Percentiles rank a stretch among this genome's conserved stretches.
phyloP scores from a whole-genome alignment of 768 basidiomycete species.

The Hygrophorus pudorinus region DNA sequence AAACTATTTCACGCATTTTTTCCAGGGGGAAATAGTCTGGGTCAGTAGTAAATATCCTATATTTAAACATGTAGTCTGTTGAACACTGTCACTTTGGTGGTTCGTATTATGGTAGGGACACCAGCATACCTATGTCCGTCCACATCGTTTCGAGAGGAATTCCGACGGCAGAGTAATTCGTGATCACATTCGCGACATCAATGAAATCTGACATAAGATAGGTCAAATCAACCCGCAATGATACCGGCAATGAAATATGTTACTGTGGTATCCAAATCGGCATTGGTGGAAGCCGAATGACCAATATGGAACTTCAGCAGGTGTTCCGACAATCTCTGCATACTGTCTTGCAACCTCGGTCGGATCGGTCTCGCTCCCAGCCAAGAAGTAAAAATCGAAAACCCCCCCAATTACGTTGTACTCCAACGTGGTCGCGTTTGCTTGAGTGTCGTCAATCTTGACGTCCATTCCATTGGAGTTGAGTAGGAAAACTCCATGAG shows the following conservation, averaged over 20 bases:
- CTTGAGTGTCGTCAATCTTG: constrained; percentile 40
- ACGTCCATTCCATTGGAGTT: constrained; percentile 74
- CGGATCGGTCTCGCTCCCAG: constrained; percentile 52
- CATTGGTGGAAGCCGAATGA: constrained; percentile 65
- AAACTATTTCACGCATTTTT: constrained; percentile 57
- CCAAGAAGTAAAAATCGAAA: constrained; percentile 70
- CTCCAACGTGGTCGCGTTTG: constrained; percentile 38
- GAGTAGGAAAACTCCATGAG: constrained; percentile 61
- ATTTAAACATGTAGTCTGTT: constrained; percentile 58
- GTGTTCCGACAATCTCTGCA: constrained; percentile 51
- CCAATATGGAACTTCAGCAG: constrained; percentile 73
- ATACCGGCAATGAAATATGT: constrained; percentile 6
- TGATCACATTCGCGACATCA: constrained; percentile 51
- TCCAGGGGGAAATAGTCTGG: constrained; percentile 55
- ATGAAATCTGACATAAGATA: constrained; percentile 37
- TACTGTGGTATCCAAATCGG: constrained; percentile 57
- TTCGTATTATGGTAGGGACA: neutral
- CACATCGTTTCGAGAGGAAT: constrained; percentile 75
- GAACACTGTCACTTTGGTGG: neutral
- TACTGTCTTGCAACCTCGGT: constrained; percentile 57
- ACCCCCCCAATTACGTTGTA: constrained; percentile 75
- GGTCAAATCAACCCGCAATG: neutral
- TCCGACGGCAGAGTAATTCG: constrained; percentile 45
- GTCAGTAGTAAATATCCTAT: constrained; percentile 62
- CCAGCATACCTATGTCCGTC: constrained; percentile 54